phyloP scores from a whole-genome alignment of 768 basidiomycete genomes.

The Tremella mesenterica region DNA sequence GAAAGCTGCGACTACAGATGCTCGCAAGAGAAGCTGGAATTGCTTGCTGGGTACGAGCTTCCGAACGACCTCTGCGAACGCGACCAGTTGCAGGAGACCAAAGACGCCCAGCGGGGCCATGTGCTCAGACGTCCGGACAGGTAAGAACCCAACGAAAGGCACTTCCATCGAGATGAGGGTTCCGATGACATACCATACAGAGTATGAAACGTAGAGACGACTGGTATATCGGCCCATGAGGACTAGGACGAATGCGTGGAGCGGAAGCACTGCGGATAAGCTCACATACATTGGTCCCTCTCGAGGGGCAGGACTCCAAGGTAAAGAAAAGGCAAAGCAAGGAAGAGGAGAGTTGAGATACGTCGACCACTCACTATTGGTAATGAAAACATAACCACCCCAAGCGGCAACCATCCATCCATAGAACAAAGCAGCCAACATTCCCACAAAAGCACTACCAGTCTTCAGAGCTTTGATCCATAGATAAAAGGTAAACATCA shows the following conservation, averaged over 20 bases:
- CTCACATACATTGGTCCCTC: not conserved
- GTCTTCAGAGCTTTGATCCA: conserved; percentile 96
- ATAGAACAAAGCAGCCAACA: conserved; percentile 87
- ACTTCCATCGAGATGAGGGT: conserved; percentile 98
- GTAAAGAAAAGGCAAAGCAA: no score
- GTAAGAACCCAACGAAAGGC: conserved; percentile 97
- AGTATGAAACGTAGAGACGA: conserved; percentile 89
- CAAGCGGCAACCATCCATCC: conserved; percentile 99
- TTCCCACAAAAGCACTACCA: conserved; percentile 86
- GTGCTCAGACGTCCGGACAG: conserved; percentile 93
- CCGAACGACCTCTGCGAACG: conserved; percentile 81
- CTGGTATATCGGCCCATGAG: conserved; percentile 92
- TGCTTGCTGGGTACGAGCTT: conserved; percentile 84
- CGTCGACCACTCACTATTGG: conserved; percentile 57
- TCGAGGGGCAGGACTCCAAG: not conserved
- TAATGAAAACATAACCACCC: conserved; percentile 98
- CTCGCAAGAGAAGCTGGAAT: conserved; percentile 71
- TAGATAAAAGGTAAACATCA: conserved; percentile 96
- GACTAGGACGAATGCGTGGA: conserved; percentile 87
- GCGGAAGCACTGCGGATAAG: conserved; percentile 62
- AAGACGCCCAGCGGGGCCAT: conserved; percentile 98
- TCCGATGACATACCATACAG: conserved; percentile 95
- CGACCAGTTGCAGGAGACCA: conserved; percentile 88
- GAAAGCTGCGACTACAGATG: conserved; percentile 61
- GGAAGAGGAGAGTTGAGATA: no score